Evolutionary conservation across 2,329 filamentous ascomycete genomes (phyloP).

Genomic region (Fusarium miscanthi): DNA sequence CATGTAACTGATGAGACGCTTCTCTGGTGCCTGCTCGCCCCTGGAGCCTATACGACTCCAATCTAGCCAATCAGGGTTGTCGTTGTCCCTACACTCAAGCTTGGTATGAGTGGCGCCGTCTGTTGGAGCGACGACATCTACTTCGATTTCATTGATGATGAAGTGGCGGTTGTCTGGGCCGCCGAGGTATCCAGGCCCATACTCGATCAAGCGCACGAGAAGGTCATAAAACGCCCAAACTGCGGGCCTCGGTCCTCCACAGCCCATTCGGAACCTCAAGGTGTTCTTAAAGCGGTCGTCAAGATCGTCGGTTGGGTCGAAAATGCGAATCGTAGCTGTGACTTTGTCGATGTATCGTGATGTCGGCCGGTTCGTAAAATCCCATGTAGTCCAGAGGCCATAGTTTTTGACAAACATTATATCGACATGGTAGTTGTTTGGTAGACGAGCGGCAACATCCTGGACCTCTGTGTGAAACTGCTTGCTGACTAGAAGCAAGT

Average conservation of each 20-base stretch:
- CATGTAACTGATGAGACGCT: not conserved
- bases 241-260: not conserved
- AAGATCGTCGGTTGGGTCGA: slow-evolving; percentile 7
- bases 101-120: slow-evolving; percentile 1
- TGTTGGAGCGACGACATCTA: slow-evolving; percentile 7
- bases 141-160: not conserved
- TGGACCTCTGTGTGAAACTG: not conserved
- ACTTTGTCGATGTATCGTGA: slow-evolving; percentile 9
- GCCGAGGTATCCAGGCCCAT: not conserved
- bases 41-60: accelerated
- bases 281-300: not conserved
- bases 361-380: not conserved
- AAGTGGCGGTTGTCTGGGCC: accelerated
- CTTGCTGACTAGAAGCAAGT: slow-evolving; percentile 6
- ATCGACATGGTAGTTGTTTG: slow-evolving; percentile 9
- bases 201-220: not conserved
- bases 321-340: slow-evolving; percentile 7
- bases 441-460: not conserved
- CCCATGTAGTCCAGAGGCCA: slow-evolving; percentile 17
- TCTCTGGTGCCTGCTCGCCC: not conserved
- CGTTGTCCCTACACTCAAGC: not conserved
- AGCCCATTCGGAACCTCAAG: not conserved
- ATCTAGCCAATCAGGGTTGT: not conserved
- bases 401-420: slow-evolving; percentile 19
- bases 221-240: slow-evolving; percentile 1